phyloP scores from a whole-genome alignment of 1,284 basidiomycete species.

The Cryptococcus sp. region DNA sequence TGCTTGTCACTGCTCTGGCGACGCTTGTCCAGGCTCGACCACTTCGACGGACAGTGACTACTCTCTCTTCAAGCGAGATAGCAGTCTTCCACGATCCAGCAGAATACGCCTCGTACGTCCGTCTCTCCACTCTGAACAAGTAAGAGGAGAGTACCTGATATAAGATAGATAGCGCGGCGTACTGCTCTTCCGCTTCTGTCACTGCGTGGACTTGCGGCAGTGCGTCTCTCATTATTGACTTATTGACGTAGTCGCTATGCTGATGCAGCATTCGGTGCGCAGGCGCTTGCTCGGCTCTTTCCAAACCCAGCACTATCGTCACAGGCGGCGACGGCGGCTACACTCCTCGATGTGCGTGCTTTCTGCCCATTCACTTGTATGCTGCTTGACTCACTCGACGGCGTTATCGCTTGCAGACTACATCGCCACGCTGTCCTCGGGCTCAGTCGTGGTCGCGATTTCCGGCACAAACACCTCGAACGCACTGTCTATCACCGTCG shows the following conservation, averaged over 20 bases:
- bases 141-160: not conserved
- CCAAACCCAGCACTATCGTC: constrained; percentile 11
- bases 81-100: not conserved
- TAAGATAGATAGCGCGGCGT: constrained; percentile 7
- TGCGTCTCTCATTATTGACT: not conserved
- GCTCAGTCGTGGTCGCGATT: constrained; percentile 23
- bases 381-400: not conserved
- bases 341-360: constrained; percentile 17
- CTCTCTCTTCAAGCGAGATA: not conserved
- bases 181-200: constrained; percentile 5
- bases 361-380: not conserved
- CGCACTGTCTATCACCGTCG: constrained; percentile 18
- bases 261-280: not conserved
- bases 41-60: not conserved
- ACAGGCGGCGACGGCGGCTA: constrained; percentile 22
- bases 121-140: not conserved
- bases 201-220: constrained; percentile 10
- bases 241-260: not conserved
- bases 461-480: constrained; percentile 21
- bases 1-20: not conserved
- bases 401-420: constrained; percentile 7
- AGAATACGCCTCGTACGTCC: not conserved
- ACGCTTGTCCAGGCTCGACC: not conserved
- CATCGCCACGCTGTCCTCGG: constrained; percentile 6
- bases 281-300: constrained; percentile 15